Conservation (phyloP, 2,329 filamentous ascomycete species). For the Curvularia hawaiiensis region DNA sequence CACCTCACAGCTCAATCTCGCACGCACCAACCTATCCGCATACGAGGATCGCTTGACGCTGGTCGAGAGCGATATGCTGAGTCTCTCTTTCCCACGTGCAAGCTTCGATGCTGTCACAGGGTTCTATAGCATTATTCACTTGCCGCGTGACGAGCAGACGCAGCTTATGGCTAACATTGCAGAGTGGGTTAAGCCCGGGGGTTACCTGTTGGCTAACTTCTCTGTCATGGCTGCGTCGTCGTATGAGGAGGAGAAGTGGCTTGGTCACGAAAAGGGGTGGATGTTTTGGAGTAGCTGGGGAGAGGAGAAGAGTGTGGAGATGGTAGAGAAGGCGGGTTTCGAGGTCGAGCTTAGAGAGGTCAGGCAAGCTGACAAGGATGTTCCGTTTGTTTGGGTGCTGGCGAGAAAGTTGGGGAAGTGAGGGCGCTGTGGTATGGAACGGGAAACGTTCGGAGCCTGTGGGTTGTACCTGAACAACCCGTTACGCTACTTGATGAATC, state of each 20-base stretch:
- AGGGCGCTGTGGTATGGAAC: not conserved
- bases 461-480: not conserved
- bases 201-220: slow-evolving; percentile 51
- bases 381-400: slow-evolving; percentile 40
- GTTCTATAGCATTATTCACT: slow-evolving; percentile 62
- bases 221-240: slow-evolving; percentile 33
- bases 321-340: slow-evolving; percentile 38
- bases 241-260: slow-evolving; percentile 35
- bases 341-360: slow-evolving; percentile 32
- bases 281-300: slow-evolving; percentile 53
- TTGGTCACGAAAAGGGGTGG: slow-evolving; percentile 40
- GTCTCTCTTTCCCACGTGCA: slow-evolving; percentile 39
- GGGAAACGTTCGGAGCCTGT: not conserved
- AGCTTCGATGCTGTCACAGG: slow-evolving; percentile 57
- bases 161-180: slow-evolving; percentile 52
- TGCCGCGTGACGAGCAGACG: slow-evolving; percentile 58
- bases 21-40: slow-evolving; percentile 24
- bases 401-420: slow-evolving; percentile 19
- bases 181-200: slow-evolving; percentile 59
- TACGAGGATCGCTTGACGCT: slow-evolving; percentile 26
- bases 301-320: slow-evolving; percentile 36
- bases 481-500: not conserved
- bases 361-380: slow-evolving; percentile 27
- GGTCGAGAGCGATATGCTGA: slow-evolving; percentile 51
- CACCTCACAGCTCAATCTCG: slow-evolving; percentile 46